These are phyloP conservation scores for Spergularia marina DNA, from an alignment of 148 eudicot species.

Conservation along the genomic window DNA sequence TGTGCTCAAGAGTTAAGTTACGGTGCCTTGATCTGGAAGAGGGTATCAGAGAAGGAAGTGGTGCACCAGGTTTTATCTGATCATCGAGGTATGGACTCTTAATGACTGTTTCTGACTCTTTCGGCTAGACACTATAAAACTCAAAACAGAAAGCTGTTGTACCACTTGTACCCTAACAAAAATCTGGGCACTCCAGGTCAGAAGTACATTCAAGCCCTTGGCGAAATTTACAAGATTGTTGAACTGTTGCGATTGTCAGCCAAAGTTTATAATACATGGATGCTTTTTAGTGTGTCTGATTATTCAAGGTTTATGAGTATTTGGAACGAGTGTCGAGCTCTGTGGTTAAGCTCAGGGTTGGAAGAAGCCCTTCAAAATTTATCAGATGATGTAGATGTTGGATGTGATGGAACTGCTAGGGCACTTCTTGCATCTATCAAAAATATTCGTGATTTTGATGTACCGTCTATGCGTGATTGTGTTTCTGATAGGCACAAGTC, in stretches of 20 bases:
- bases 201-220: conserved; percentile 51
- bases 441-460: conserved; percentile 43
- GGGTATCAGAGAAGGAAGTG: conserved; percentile 47
- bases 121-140: neutral
- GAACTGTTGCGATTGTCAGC: conserved; percentile 56
- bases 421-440: conserved; percentile 50
- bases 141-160: neutral
- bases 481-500: conserved; percentile 38
- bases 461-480: conserved; percentile 34
- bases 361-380: conserved; percentile 50
- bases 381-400: conserved; percentile 30
- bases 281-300: conserved; percentile 31
- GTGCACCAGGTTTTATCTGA: conserved; percentile 43
- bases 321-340: conserved; percentile 53
- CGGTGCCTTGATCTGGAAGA: conserved; percentile 66
- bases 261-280: conserved; percentile 68
- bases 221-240: conserved; percentile 71
- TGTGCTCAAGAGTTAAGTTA: conserved; percentile 68
- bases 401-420: conserved; percentile 29
- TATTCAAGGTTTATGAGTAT: conserved; percentile 26
- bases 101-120: neutral
- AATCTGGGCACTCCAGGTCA: conserved; percentile 50
- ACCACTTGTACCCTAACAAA: neutral
- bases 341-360: conserved; percentile 70
- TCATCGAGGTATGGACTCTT: conserved; percentile 47